Percentiles rank a stretch among this genome's conserved stretches.
Conservation (phyloP, 208 protist genomes). For the Phytomonas sp. region DNA sequence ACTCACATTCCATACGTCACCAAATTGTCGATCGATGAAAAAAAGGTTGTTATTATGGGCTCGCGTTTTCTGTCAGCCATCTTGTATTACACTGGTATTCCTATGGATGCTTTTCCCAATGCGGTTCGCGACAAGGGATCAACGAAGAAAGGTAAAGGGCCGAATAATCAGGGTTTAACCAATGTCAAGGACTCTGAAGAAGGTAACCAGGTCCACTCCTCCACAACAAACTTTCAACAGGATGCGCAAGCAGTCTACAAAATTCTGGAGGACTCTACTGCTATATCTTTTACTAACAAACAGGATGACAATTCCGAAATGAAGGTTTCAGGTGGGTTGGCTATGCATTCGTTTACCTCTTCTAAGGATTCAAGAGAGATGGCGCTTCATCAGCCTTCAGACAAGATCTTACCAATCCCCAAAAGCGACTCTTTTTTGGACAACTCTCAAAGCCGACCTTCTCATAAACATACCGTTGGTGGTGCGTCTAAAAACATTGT, state of each 20-base stretch:
- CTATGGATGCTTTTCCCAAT: slow-evolving; percentile 6
- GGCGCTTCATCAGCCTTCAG: slow-evolving; percentile 7
- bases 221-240: background rate
- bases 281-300: background rate
- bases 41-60: slow-evolving; percentile 38
- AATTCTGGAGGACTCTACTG: background rate
- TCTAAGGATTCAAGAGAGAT: background rate
- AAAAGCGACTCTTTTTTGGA: background rate
- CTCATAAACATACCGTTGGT: background rate
- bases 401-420: background rate
- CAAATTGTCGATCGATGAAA: slow-evolving; percentile 45
- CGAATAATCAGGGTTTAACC: background rate
- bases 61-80: slow-evolving; percentile 49
- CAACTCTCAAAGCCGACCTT: background rate
- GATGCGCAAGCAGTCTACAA: background rate
- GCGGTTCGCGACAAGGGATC: background rate
- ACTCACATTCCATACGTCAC: slow-evolving; percentile 72
- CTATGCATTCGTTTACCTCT: background rate
- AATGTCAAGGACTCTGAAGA: background rate
- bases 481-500: slow-evolving; percentile 7
- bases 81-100: slow-evolving; percentile 44
- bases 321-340: background rate
- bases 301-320: background rate
- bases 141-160: background rate
- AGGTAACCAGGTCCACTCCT: background rate